phyloP scores from a whole-genome alignment of 2,329 filamentous ascomycete genomes.

The Aspergillus spinulosporus region DNA sequence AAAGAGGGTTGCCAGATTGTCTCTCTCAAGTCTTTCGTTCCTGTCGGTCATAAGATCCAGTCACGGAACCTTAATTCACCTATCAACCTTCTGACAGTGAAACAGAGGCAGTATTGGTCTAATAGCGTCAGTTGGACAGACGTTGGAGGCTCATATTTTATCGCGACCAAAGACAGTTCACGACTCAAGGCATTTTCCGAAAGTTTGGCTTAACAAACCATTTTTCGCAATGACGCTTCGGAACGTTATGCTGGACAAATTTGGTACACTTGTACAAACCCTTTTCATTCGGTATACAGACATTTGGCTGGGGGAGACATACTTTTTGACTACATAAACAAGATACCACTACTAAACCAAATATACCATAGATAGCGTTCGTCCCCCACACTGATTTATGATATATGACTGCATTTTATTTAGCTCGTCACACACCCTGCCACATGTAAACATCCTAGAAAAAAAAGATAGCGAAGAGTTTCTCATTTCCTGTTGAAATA shows the following conservation, averaged over 20 bases:
- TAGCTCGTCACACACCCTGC: background rate
- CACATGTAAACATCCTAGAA: background rate
- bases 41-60: constrained; percentile 73
- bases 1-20: constrained; percentile 89
- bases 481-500: background rate
- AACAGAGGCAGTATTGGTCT: constrained; percentile 68
- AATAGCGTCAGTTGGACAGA: constrained; percentile 86
- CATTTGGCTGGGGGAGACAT: background rate
- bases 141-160: constrained; percentile 79
- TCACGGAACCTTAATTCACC: constrained; percentile 75
- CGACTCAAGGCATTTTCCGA: constrained; percentile 53
- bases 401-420: background rate
- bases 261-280: constrained; percentile 6
- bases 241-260: background rate
- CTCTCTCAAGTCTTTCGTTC: constrained; percentile 87
- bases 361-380: constrained; percentile 2
- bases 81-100: constrained; percentile 76
- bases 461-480: background rate
- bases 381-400: no score
- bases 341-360: constrained; percentile 11
- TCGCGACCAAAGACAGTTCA: constrained; percentile 73
- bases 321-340: constrained; percentile 1
- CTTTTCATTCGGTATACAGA: background rate
- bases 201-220: constrained; percentile 29
- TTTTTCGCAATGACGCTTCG: background rate